phyloP scores from a whole-genome alignment of 495 filamentous ascomycete genomes.

The Parachaetomium inaequale region DNA sequence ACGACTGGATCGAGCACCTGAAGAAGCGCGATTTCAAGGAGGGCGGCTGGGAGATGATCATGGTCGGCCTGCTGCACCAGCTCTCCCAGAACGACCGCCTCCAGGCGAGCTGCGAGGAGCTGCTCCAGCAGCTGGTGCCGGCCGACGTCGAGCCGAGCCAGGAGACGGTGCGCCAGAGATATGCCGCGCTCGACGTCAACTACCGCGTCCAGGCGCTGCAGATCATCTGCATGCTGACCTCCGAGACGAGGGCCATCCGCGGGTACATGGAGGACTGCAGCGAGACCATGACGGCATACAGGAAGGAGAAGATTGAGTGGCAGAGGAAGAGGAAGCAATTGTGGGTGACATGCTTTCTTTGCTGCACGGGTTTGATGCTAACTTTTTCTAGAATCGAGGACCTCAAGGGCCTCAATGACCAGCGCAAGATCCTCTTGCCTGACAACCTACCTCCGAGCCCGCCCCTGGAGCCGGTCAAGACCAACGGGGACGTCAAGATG shows the following conservation, averaged over 20 bases:
- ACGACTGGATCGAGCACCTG: constrained; percentile 80
- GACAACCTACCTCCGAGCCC: constrained; percentile 69
- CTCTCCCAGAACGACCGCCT: constrained; percentile 71
- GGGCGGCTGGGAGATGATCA: constrained; percentile 86
- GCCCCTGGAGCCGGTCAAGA: constrained; percentile 48
- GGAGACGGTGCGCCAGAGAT: constrained; percentile 68
- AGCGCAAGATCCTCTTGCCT: constrained; percentile 80
- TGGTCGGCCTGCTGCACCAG: constrained; percentile 82
- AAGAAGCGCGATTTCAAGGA: constrained; percentile 80
- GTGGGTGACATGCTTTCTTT: constrained; percentile 53
- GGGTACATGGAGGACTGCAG: constrained; percentile 87
- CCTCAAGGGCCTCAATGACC: constrained; percentile 73
- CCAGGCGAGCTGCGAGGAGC: constrained; percentile 68
- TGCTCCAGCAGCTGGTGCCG: constrained; percentile 76
- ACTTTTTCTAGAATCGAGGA: constrained; percentile 66
- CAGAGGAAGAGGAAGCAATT: constrained; percentile 76
- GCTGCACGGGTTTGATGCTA: constrained; percentile 9
- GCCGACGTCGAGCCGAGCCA: constrained; percentile 65
- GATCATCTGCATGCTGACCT: constrained; percentile 81
- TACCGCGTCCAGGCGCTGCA: constrained; percentile 74
- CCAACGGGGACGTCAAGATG: constrained; percentile 57
- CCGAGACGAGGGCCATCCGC: constrained; percentile 78
- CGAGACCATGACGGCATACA: constrained; percentile 84
- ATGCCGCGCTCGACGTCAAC: constrained; percentile 74
- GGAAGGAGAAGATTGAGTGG: constrained; percentile 92